Evolutionary conservation across 2,329 filamentous ascomycete genomes (phyloP), one percentile per base, ranked within the genome.

Genomic region (Epichloe festucae): DNA sequence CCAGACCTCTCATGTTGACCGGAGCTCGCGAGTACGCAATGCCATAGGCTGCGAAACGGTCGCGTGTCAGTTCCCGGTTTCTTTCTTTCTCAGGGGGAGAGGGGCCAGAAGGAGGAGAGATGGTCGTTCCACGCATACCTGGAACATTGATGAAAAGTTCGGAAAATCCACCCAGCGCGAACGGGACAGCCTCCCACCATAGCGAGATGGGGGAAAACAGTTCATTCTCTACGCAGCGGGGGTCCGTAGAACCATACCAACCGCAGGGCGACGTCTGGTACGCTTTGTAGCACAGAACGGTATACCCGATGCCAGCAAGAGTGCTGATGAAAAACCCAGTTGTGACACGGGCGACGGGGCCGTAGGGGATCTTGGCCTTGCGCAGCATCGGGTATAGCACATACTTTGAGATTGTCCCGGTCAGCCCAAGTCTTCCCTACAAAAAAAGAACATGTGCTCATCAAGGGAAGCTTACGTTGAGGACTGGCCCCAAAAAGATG

Each of bases 241-340:
- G 52, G 49, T 59, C 59, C 1, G 59, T 56, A 1, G 60, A 61
- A 31, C 58, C 62, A 21, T 62, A 56, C 36, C 55, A 60, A 14
- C 62, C 60, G 46, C 79, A 82, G 3, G 75, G 73, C 4, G 70
- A 74, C 0, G 70, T 70, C 57, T 73, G 66, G 63, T 84, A 84
- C 51, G 84, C 77, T 53, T 75, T 71, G 56, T 76, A 73, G 60
- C 83, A 79, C 3, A 82, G 63, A 11, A 80, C 70, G 15, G 73
- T 69, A 5, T 77, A 74, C 53, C 75, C 78, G 19, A 79, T 64
- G 67, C 82, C 82, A 2, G 75, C 72, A 6, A 73, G 58, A 1
- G 70, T 69, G 45, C 64, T 65, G 19, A 71, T 54, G 21, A 76
- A 61, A 62, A 85, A 85, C 2, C 80, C 81, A 5, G 73, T 66